Base-by-base conservation (phyloP, 371 early-diverging fungal species). In the Entomophthora muscae region DNA sequence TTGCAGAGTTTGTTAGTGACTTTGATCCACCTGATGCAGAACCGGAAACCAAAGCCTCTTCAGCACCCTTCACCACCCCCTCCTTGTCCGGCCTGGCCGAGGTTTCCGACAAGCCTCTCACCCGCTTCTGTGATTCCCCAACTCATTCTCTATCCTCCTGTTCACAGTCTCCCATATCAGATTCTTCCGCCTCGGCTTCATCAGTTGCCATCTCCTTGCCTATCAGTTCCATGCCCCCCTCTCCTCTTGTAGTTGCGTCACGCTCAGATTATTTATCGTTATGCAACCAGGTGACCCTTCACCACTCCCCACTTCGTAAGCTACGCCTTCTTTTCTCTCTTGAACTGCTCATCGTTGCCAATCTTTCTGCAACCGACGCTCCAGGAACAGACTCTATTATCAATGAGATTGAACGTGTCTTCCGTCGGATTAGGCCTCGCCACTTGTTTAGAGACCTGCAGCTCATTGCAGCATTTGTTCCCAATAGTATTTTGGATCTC, bases 321-420 rank as follows among this genome's bases (percentile, higher is more conserved):
- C 55, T 75, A 17, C 69, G 70, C 21, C 65, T 69, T n/a, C 61
- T 75, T 10, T 71, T 70, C 64, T 64, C 73, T 1, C 53, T 75
- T 2, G 73, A 72, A 58, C 63, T 71, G 60, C 53, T 75, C 27
- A 70, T 75, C 28, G 72, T 71, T 1, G 75, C 75, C 10, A 74
- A 23, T 65, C 66, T 53, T 1, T 17, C 65, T 22, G 53, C 31
- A 29, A 23, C 55, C 66, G 32, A 70, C 22, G 68, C 69, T 1
- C 75, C 75, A 0, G 73, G 73, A 3, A 75, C 75, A 0, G 75
- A 75, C 61, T 69, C 73, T n/a, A 75, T 75, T 58, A 70, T 75
- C 22, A 67, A 71, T 57, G 75, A 72, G 66, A 69, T 75, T 57
- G 75, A 72, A 56, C 57, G 52, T 3, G 63, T 75, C 52, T 69